Evolutionary conservation across 441 rosid species (phyloP).

Genomic region (Biscutella laevigata): DNA sequence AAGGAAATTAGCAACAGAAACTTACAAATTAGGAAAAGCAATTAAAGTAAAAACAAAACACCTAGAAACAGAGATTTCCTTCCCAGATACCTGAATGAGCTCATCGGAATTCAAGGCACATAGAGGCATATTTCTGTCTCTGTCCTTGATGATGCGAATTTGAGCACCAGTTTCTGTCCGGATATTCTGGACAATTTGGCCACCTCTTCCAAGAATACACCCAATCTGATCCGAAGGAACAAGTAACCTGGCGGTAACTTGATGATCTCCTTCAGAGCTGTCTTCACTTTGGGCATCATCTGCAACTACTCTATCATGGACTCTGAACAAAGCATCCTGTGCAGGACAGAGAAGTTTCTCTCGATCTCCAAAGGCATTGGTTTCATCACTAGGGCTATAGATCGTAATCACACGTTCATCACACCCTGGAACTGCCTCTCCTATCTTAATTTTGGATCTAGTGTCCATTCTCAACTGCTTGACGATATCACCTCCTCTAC

Average conservation of each 20-base stretch:
- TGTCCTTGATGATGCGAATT: slow-evolving; percentile 84
- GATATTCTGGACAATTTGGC: slow-evolving; percentile 78
- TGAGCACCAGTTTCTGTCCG: slow-evolving; percentile 87
- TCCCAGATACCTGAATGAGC: slow-evolving; percentile 70
- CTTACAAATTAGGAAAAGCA: not conserved
- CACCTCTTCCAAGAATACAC: slow-evolving; percentile 92
- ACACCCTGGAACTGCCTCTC: slow-evolving; percentile 65
- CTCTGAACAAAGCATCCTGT: slow-evolving; percentile 83
- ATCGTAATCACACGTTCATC: slow-evolving; percentile 94
- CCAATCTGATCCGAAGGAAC: slow-evolving; percentile 99
- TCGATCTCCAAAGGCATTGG: slow-evolving; percentile 53
- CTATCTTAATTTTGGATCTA: slow-evolving; percentile 74
- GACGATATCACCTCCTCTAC: slow-evolving; percentile 91
- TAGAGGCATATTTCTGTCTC: slow-evolving; percentile 72
- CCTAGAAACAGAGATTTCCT: not conserved
- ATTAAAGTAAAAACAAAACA: not conserved
- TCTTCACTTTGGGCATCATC: slow-evolving; percentile 60
- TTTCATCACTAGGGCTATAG: slow-evolving; percentile 81
- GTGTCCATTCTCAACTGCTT: slow-evolving; percentile 84
- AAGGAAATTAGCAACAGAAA: not conserved
- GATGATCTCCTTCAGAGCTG: slow-evolving; percentile 48
- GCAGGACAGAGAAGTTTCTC: slow-evolving; percentile 66
- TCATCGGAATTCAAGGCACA: slow-evolving; percentile 85
- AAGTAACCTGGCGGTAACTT: slow-evolving; percentile 67
- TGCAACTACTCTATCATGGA: slow-evolving; percentile 72